Base-by-base conservation (phyloP, 768 basidiomycete species). In the Psilocybe azurescens region DNA sequence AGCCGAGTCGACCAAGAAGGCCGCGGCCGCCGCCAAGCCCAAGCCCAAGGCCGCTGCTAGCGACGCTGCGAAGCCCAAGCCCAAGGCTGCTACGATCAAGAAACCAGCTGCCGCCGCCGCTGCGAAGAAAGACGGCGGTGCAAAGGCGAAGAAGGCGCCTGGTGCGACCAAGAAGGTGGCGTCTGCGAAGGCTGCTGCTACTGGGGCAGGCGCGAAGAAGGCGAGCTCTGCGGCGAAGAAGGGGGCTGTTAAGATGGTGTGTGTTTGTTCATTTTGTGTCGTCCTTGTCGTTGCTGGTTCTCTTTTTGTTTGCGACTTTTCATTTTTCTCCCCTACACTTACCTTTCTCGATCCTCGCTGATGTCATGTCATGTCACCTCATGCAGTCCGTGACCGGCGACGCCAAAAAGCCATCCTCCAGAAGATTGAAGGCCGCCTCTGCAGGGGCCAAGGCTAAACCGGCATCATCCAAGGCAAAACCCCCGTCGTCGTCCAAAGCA, bases 321-420 rank as follows among this genome's bases (percentile, higher is more conserved):
- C 24, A 2, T 24, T 24, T 24, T 0, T 24, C 0, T 24, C 24
- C 0, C 24, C 24, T 24, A 0, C 24, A 24, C 24, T 24, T 2
- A 24, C 24, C 24, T 24, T 24, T 0, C 24, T 24, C 24, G 24
- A 24, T 24, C 24, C 24, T 24, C 0, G 24, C 24, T 24, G 0
- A 24, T 24, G 24, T 24, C 24, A 0, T 24, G 8, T 16, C 14
- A 3, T 29, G 18, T 32, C n/a, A 7, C 0, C 0, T 30, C 10
- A 38, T 30, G 11, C 58, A 81, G 80, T 65, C 79, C 49, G 71
- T 79, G 24, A 78, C 68, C n/a, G 79, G 77, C 30, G 77, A 76
- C 46, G 61, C 73, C 9, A 80, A 80, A 70, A 80, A 80, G 61
- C 67, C 76, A 9, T 66, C 69, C 16, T 69, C 71, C 39, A 75